Base-by-base conservation (phyloP, 2,329 filamentous ascomycete genomes). In the Xylariaceae sp. region DNA sequence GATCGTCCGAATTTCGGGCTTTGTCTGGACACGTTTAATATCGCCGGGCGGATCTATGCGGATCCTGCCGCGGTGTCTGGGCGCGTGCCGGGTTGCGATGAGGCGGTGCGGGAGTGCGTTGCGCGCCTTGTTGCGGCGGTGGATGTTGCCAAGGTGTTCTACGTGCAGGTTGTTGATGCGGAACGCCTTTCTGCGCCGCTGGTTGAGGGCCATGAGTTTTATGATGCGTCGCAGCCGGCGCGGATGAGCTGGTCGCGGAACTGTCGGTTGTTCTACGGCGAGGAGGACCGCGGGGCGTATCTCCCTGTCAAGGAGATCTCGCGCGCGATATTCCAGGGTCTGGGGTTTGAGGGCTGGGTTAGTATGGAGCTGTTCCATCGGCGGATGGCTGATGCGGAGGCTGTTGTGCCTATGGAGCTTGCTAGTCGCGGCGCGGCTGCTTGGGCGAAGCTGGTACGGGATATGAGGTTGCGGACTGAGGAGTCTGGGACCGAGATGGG, bases 161-260 rank as follows among this genome's bases (percentile, higher is more conserved):
- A 88, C 63, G 75, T 92, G 1, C 89, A 92, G 65, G 77, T 92
- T 7, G 87, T 88, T 5, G 88, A 92, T 63, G 88, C 83, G 1
- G 86, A 89, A 67, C 74, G 78, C 3, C 74, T 91, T 3, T 63
- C 68, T 0, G 63, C 71, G 10, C 87, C 87, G 0, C 68, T 92
- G 8, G 62, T 77, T 2, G 65, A 75, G 18, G 76, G 74, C 1
- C 85, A 89, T 65, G 67, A 73, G 5, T 86, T 80, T 63, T 79
- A 86, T 70, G 72, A 80, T 8, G 67, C 76, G 0, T 76, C 74
- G 4, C 85, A 87, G 68, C 79, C 78, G 15, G 65, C 80, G 2
- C 72, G 85, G 3, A 92, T 92, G 88, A 88, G 80, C 64, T 92
- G 88, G 88, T 88, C 81, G 36, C 73, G 88, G 16, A 91, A 91